These are phyloP conservation scores for Fusarium siculi DNA, from an alignment of 2,329 filamentous ascomycete genomes.

Conservation along the genomic window DNA sequence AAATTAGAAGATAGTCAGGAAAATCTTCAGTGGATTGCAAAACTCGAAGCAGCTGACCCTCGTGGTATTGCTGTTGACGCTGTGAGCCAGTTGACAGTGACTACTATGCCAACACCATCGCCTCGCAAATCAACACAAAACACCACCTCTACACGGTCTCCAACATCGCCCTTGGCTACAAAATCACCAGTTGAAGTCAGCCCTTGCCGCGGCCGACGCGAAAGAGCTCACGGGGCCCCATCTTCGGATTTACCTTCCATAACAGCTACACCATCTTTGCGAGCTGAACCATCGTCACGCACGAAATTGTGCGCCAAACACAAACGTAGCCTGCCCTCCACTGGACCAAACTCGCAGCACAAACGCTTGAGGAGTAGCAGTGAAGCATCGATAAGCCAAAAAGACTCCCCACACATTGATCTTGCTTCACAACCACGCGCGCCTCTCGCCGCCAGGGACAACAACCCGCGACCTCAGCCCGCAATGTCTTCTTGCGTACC, in stretches of 20 bases:
- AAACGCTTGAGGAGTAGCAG: conserved; percentile 35
- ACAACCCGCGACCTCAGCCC: conserved; percentile 38
- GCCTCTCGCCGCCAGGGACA: conserved; percentile 39
- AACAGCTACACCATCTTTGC: conserved; percentile 17
- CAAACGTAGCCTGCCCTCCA: conserved; percentile 3
- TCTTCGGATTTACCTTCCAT: conserved; percentile 4
- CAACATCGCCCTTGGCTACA: conserved; percentile 17
- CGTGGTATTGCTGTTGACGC: conserved; percentile 55
- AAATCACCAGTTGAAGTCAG: neutral
- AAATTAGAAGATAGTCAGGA: conserved; percentile 68
- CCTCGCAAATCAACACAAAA: conserved; percentile 44
- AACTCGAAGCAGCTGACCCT: conserved; percentile 66
- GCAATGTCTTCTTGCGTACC: neutral
- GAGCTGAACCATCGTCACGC: neutral
- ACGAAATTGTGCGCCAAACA: neutral
- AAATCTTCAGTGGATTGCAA: conserved; percentile 68
- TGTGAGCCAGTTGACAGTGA: conserved; percentile 57
- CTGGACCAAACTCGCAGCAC: neutral
- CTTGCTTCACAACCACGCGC: conserved; percentile 17
- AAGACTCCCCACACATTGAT: neutral
- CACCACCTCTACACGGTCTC: conserved; percentile 30
- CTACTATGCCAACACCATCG: conserved; percentile 51
- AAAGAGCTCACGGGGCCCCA: neutral
- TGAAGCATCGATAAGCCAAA: neutral
- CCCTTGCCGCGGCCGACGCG: neutral